A percentile compares a stretch with the other conserved stretches of the same genome.
Evolutionary conservation across 176 grass and related monocot species (phyloP).

Genomic region (Sorghum bicolor): DNA sequence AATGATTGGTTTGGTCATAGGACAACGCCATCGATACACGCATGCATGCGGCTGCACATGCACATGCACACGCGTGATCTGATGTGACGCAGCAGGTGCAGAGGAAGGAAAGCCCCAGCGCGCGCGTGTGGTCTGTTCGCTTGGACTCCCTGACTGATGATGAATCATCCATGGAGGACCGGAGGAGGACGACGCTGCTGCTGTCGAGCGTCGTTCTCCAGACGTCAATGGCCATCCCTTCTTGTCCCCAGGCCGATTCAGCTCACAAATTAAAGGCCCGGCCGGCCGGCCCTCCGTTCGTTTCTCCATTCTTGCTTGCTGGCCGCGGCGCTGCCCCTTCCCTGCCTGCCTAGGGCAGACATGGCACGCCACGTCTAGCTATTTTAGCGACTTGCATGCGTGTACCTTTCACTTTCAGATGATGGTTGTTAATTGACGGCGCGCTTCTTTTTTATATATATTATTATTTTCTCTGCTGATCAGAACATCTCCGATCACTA

Average conservation of each 20-base stretch:
- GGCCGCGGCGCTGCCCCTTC: neutral
- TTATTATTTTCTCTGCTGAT: neutral
- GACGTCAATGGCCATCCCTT: constrained; percentile 13
- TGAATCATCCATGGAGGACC: neutral
- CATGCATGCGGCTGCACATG: too few relatives aligned
- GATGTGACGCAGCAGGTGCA: neutral
- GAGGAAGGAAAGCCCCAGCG: neutral
- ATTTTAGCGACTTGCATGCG: neutral
- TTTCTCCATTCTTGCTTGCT: neutral
- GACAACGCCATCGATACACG: neutral
- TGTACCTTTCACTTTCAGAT: neutral
- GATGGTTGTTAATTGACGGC: neutral
- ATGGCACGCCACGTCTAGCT: neutral
- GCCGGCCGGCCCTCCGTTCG: neutral
- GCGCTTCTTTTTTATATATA: neutral
- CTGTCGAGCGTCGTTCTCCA: constrained; percentile 25
- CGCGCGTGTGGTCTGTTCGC: neutral
- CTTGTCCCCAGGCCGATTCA: neutral
- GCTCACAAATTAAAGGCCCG: neutral
- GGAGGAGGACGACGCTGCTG: neutral
- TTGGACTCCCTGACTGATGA: neutral
- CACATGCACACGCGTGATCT: constrained; percentile 9
- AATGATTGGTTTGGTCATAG: neutral
- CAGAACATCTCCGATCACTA: too few relatives aligned
- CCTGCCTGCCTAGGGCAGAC: neutral